Conservation (phyloP, 495 filamentous ascomycete genomes). For the Saxophila tyrrhenica region DNA sequence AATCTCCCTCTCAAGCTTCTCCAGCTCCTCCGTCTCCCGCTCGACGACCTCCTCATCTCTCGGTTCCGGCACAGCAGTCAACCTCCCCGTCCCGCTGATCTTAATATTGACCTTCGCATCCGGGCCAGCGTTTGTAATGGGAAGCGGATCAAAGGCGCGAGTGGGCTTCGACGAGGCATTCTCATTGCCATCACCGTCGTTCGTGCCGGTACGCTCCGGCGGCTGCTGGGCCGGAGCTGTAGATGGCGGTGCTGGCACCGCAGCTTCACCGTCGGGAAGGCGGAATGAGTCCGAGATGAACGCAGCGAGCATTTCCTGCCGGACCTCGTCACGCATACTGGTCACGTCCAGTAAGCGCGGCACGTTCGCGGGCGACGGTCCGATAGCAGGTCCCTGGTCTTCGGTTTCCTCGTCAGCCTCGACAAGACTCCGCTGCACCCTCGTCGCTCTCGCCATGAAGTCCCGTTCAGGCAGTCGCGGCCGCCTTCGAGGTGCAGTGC, state of each 20-base stretch:
- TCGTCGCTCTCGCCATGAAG: neutral
- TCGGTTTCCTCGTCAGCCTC: neutral
- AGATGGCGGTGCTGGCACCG: too few species aligned
- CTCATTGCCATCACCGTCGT: neutral
- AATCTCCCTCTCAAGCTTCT: slow-evolving; percentile 8
- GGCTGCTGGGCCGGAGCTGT: too few species aligned
- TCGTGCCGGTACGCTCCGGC: too few species aligned
- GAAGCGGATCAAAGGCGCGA: slow-evolving; percentile 5
- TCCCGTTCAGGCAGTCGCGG: neutral
- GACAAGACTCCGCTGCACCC: neutral
- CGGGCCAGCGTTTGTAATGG: slow-evolving; percentile 20
- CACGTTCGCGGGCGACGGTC: too few species aligned
- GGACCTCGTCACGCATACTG: too few species aligned
- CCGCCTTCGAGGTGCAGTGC: neutral
- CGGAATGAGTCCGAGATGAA: too few species aligned
- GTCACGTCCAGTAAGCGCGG: too few species aligned
- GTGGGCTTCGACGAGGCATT: neutral
- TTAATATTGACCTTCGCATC: slow-evolving; percentile 20
- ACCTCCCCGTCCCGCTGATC: slow-evolving; percentile 7
- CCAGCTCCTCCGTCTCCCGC: slow-evolving; percentile 8
- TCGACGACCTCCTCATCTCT: neutral
- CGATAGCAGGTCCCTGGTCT: too few species aligned
- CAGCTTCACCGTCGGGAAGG: too few species aligned
- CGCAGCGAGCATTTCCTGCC: too few species aligned
- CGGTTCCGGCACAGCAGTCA: slow-evolving; percentile 7